These are phyloP conservation scores for Sclerotinia sclerotiorum DNA, from an alignment of 2,329 filamentous ascomycete species.

Conservation along the genomic window DNA sequence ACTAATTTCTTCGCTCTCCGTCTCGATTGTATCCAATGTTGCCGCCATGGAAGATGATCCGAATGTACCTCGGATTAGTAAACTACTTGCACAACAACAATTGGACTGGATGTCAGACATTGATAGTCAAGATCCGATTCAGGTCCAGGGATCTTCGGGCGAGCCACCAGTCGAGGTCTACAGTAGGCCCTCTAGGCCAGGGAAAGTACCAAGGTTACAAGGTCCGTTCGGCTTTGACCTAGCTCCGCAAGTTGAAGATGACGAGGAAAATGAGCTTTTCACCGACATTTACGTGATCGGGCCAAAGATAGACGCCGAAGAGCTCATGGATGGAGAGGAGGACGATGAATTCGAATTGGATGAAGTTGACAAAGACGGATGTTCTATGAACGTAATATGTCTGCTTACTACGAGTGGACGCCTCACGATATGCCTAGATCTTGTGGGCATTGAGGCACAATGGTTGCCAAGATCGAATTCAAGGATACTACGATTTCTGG, in stretches of 20 bases:
- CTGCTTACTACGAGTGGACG: constrained; percentile 61
- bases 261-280: constrained; percentile 56
- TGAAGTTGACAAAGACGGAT: constrained; percentile 56
- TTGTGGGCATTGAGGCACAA: constrained; percentile 63
- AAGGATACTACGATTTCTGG: constrained; percentile 45
- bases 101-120: constrained; percentile 67
- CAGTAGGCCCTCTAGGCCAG: constrained; percentile 56
- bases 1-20: constrained; percentile 77
- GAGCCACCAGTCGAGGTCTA: constrained; percentile 57
- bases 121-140: constrained; percentile 59
- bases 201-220: constrained; percentile 59
- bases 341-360: constrained; percentile 57
- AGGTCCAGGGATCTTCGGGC: constrained; percentile 51
- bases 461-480: constrained; percentile 60
- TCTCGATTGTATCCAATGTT: constrained; percentile 76
- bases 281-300: constrained; percentile 64
- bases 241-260: constrained; percentile 48
- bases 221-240: constrained; percentile 60
- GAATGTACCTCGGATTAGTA: constrained; percentile 51
- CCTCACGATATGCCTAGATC: constrained; percentile 60
- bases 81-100: constrained; percentile 61
- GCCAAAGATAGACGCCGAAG: constrained; percentile 58
- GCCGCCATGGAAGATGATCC: constrained; percentile 62
- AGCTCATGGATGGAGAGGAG: constrained; percentile 64
- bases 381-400: constrained; percentile 60